Evolutionary conservation across 805 yeast genomes (phyloP), one percentile per base, ranked within the genome.

Genomic region (Yamadazyma akitaensis): DNA sequence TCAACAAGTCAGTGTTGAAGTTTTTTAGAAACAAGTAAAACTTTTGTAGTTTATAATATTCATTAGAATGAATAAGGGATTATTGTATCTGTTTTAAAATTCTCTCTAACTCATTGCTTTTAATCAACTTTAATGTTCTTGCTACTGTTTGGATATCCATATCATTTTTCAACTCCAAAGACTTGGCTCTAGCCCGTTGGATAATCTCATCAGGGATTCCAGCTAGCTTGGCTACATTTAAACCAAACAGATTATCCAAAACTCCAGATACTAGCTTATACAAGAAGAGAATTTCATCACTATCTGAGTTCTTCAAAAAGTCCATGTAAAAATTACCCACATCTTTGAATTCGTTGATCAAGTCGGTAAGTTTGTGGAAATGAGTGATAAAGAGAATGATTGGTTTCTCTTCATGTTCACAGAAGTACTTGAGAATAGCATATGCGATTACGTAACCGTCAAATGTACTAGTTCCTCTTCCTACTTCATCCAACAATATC

Each of bases 371-470:
- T 16, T 79, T 73, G 5, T 91, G 90, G 56, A 82, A 90, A 63
- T 90, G 97, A 0, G 97, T 90, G 31, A 91, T 86, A 63, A 89
- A 90, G 35, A 90, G 65, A 0, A 85, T 77, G 47, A 86, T 67
- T 0, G 91, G 84, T 21, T 55, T 55, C n/a, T 42, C 37, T 2
- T 51, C 43, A 37, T 60, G 60, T 26, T 57, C 60, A 2, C 79
- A 62, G 50, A 86, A 75, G 54, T 85, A 82, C 44, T 78, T 71
- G 45, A 90, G 65, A 2, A 90, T 80, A 0, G 95, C 70, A 59
- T 81, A 79, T 0, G 96, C 96, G 26, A 90, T 81, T 0, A 95
- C 82, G 37, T 81, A 82, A 0, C 97, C 97, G 62, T 91, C 97
- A 33, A 53, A 58, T 2, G 76, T 71, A 1, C 76, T 62, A 1